A percentile compares a stretch with the other conserved stretches of the same genome.
phyloP scores from a whole-genome alignment of 2,329 filamentous ascomycete genomes.

The Cladosporium sp. region DNA sequence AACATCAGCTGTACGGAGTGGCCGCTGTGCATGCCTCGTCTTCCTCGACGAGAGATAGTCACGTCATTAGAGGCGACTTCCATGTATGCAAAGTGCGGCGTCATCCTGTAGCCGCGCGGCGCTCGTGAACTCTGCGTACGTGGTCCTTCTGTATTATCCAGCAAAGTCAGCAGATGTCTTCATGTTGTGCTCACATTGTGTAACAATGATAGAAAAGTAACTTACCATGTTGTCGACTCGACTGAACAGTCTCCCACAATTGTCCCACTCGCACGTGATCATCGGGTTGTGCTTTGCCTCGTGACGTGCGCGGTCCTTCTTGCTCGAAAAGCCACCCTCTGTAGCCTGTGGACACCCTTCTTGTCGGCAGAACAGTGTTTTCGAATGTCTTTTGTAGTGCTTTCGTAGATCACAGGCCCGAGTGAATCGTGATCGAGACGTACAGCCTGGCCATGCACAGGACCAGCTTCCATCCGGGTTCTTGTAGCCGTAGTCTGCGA shows the following conservation, averaged over 20 bases:
- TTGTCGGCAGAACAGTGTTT: constrained; percentile 58
- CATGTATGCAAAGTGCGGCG: not conserved
- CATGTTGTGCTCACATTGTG: not conserved
- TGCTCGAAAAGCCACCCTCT: constrained; percentile 57
- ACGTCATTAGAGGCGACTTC: not conserved
- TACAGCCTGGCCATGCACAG: constrained; percentile 56
- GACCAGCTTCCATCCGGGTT: constrained; percentile 52
- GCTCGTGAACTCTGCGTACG: constrained; percentile 22
- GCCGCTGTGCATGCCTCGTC: not conserved
- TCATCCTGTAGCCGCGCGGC: constrained; percentile 13
- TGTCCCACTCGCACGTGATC: constrained; percentile 56
- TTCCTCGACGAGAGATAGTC: not conserved
- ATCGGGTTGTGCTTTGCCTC: constrained; percentile 61
- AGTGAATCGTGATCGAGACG: constrained; percentile 55
- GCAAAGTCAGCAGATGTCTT: constrained; percentile 8
- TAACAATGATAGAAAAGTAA: too few species aligned
- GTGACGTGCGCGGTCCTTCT: constrained; percentile 59
- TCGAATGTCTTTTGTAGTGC: constrained; percentile 60
- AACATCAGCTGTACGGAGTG: not conserved
- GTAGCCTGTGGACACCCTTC: constrained; percentile 54
- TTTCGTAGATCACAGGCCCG: constrained; percentile 60
- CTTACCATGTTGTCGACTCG: constrained; percentile 59
- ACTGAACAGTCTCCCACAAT: constrained; percentile 56
- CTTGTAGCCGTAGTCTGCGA: constrained; percentile 37
- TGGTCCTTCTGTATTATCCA: constrained; percentile 19